Evolutionary conservation across 805 yeast species (phyloP), one percentile per base, ranked within the genome.

Genomic region (Spathaspora boniae): DNA sequence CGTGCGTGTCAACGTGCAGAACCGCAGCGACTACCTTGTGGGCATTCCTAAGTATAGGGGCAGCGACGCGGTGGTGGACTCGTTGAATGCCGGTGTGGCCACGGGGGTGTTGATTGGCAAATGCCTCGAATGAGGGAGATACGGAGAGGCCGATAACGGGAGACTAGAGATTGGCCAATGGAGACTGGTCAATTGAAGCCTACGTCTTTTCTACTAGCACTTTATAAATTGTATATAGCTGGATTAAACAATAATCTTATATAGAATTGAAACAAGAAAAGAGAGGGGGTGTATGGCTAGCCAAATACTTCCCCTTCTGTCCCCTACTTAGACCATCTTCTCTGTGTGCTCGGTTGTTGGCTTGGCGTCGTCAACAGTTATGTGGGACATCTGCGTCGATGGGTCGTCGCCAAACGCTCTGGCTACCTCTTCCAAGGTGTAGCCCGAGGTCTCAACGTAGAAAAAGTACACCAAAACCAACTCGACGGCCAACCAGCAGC

Each of bases 61-160:
- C 11, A 53, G 48, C 3, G 56, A 54, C 34, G 41, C 22, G 9
- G 44, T 56, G 5, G 80, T 88, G 25, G 96, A 87, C 52, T 84
- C 95, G 20, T 63, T 88, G 50, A 88, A 88, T 53, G 97, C 86
- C 21, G 85, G 93, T 52, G 96, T 88, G 6, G 96, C 97, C 1
- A 74, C 89, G 1, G 93, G 89, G 1, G 51, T 88, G 19, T 52
- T 88, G 32, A 60, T 86, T n/a, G 9, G 16, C 17, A 17, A 18
- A 17, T 26, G n/a, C n/a, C n/a, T n/a, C n/a, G n/a, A n/a, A n/a
- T n/a, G n/a, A n/a, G n/a, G n/a, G n/a, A 22, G 11, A 22, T 5
- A 31, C 43, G 8, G 42, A 36, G 32, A 25, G 36, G n/a, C 23
- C 12, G 8, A 22, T 14, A 29, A 15, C 8, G n/a, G 33, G 28